A percentile compares a stretch with the other conserved stretches of the same genome.
Evolutionary conservation across 192 early-diverging fungal genomes (phyloP).

Genomic region (Coemansia nantahalensis): DNA sequence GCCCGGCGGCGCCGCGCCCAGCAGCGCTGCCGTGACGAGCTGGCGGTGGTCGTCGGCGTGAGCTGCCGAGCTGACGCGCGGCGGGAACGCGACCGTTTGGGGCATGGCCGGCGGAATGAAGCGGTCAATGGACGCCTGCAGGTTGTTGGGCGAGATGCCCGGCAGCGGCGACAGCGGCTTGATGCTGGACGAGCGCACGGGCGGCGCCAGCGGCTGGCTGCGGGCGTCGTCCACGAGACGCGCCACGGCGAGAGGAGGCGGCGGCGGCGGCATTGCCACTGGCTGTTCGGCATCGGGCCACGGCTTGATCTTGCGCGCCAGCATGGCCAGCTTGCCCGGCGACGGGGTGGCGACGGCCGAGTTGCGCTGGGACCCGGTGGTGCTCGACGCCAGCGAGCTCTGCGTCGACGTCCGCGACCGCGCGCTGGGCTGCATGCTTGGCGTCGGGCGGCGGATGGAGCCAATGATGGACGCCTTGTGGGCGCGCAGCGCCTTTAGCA

Average conservation of each 20-base stretch:
- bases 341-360: neutral
- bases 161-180: slow-evolving; percentile 41
- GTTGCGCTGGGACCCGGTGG: neutral
- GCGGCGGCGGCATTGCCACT: too few species aligned
- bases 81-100: slow-evolving; percentile 2
- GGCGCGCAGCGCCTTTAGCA: slow-evolving; percentile 29
- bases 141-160: slow-evolving; percentile 44
- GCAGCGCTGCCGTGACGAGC: slow-evolving; percentile 11
- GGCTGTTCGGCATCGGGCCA: neutral
- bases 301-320: slow-evolving; percentile 11
- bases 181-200: slow-evolving; percentile 17
- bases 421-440: neutral
- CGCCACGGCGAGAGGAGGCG: too few species aligned
- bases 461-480: slow-evolving; percentile 42
- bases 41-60: slow-evolving; percentile 7
- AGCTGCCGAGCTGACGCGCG: slow-evolving; percentile 27
- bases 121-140: slow-evolving; percentile 51
- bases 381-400: slow-evolving; percentile 1
- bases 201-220: slow-evolving; percentile 4
- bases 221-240: neutral
- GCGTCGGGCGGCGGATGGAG: slow-evolving; percentile 32
- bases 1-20: neutral
- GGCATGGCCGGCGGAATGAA: neutral
- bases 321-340: slow-evolving; percentile 7
- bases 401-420: slow-evolving; percentile 6